These are phyloP conservation scores for Tulasnella sp. DNA, from an alignment of 768 basidiomycete genomes.

Conservation along the genomic window DNA sequence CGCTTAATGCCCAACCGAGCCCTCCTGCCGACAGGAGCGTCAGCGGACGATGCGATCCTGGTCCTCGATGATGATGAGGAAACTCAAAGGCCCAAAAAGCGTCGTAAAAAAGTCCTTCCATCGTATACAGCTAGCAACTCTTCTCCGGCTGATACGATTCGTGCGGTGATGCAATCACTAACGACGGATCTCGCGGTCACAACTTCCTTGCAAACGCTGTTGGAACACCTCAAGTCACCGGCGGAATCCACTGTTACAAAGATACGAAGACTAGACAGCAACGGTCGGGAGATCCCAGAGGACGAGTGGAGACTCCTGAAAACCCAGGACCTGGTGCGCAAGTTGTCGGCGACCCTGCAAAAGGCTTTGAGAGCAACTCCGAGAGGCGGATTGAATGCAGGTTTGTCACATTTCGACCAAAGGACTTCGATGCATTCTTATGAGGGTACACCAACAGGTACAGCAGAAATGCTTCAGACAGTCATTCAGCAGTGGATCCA, in stretches of 20 bases:
- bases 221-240: not conserved
- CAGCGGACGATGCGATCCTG: not conserved
- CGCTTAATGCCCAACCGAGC: not conserved
- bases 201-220: not conserved
- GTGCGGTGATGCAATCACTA: not conserved
- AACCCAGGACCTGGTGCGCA: not conserved
- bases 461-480: not conserved
- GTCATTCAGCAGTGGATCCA: not conserved
- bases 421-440: not conserved
- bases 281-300: constrained; percentile 1
- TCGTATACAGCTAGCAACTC: not conserved
- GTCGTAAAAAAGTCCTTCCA: not conserved
- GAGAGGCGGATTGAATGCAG: not conserved
- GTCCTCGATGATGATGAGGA: not conserved
- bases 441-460: not conserved
- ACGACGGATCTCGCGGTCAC: not conserved
- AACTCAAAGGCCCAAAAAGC: not conserved
- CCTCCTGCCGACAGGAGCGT: not conserved
- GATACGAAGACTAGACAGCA: not conserved
- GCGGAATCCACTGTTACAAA: not conserved
- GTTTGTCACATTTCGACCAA: not conserved
- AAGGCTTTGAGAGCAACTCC: not conserved
- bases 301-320: constrained; percentile 7
- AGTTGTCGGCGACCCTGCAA: not conserved
- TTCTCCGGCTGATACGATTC: not conserved